Evolutionary conservation across 441 rosid species (phyloP).

Genomic region (Pelargonium citronellum): DNA sequence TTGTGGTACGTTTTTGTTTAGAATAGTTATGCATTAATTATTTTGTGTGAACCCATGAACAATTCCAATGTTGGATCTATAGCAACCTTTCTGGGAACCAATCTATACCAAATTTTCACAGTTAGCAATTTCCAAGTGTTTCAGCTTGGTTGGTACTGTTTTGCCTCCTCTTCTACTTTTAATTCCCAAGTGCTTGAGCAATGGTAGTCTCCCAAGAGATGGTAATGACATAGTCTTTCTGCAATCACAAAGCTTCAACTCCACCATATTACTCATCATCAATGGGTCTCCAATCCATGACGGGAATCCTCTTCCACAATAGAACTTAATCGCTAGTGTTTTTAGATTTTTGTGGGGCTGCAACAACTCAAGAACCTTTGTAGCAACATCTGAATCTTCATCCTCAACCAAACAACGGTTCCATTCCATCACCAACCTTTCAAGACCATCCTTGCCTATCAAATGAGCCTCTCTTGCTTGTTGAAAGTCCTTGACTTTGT

Average conservation of each 20-base stretch:
- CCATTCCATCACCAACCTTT: conserved; percentile 16
- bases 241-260: background rate
- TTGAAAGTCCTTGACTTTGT: conserved; percentile 16
- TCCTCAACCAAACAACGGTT: too few species aligned
- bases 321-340: conserved; percentile 11
- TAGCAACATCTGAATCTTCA: background rate
- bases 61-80: too few species aligned
- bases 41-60: too few species aligned
- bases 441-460: background rate
- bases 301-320: conserved; percentile 19
- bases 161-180: too few species aligned
- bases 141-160: too few species aligned
- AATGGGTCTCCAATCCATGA: conserved; percentile 21
- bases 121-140: too few species aligned
- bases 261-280: conserved; percentile 3
- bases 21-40: too few species aligned
- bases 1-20: too few species aligned
- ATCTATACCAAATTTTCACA: too few species aligned
- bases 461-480: conserved; percentile 15
- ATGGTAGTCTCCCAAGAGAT: conserved; percentile 26
- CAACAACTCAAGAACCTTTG: conserved; percentile 14
- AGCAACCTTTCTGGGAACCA: too few species aligned
- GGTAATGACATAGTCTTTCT: conserved; percentile 11
- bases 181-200: conserved; percentile 17
- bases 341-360: conserved; percentile 15